Evolutionary conservation across 495 filamentous ascomycete genomes (phyloP).

Genomic region (Podospora fimiseda): DNA sequence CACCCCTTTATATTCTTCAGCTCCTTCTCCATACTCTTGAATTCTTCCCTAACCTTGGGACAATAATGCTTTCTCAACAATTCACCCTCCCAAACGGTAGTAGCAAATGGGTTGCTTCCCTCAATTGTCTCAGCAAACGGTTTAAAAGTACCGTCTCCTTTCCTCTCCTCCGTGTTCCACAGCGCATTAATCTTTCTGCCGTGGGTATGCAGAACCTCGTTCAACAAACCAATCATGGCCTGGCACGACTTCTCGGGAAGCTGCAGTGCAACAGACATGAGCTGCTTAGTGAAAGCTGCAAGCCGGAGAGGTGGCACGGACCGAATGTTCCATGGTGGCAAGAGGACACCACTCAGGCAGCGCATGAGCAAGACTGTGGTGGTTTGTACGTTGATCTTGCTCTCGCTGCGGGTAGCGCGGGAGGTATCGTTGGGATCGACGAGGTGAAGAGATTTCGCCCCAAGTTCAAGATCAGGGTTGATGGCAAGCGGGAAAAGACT

Average conservation of each 20-base stretch:
- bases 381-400: slow-evolving; percentile 87
- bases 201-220: slow-evolving; percentile 59
- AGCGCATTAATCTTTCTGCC: slow-evolving; percentile 34
- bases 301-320: slow-evolving; percentile 68
- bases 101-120: slow-evolving; percentile 79
- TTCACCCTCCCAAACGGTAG: slow-evolving; percentile 91
- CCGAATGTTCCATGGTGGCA: slow-evolving; percentile 56
- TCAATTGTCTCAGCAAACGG: slow-evolving; percentile 58
- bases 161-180: slow-evolving; percentile 67
- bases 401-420: slow-evolving; percentile 27
- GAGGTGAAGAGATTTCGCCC: slow-evolving; percentile 71
- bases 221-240: slow-evolving; percentile 67
- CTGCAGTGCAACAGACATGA: slow-evolving; percentile 74
- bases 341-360: slow-evolving; percentile 69
- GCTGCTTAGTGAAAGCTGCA: slow-evolving; percentile 87
- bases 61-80: slow-evolving; percentile 77
- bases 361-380: slow-evolving; percentile 85
- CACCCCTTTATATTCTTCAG: slow-evolving; percentile 21
- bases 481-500: slow-evolving; percentile 69
- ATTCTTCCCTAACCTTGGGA: slow-evolving; percentile 74
- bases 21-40: slow-evolving; percentile 61
- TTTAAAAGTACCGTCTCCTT: slow-evolving; percentile 60
- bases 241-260: slow-evolving; percentile 80
- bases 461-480: slow-evolving; percentile 80
- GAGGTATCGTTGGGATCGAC: slow-evolving; percentile 58